Base-by-base conservation (phyloP, 192 early-diverging fungal genomes). In the Coemansia sp. region DNA sequence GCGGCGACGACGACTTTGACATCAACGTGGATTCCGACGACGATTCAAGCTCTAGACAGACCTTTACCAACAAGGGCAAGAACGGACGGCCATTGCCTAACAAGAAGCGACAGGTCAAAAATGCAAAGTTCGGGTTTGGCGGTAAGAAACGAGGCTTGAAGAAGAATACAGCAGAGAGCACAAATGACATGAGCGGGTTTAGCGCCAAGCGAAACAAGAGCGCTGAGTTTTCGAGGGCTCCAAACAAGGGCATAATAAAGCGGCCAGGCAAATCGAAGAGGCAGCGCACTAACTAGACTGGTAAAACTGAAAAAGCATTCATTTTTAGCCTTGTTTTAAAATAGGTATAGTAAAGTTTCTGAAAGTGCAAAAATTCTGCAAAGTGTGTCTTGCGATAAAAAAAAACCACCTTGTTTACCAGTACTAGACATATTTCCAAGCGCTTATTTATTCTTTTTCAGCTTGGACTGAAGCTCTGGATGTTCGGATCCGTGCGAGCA, bases 91-190 rank as follows among this genome's bases (percentile, higher is more conserved):
- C 42, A 11, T 63, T 40, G 50, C 65, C 70, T 13, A 74, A 59
- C 68, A 65, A 67, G 42, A 90, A 88, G 70, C 86, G 91, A 25
- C 76, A 85, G 63, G 14, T 62, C 49, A 93, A 94, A 81, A 90
- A 96, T 72, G 75, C 86, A 40, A 95, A 92, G 83, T 98, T 88
- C 75, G 94, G 94, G 2, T 95, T 92, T 84, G 95, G 95, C 46
- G 95, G 95, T 49, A 89, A 89, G 73, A 92, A 94, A 83, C 82
- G 91, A 33, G 69, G 83, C 54, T 62, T 80, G 41, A 97, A 94
- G 80, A 82, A 76, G 43, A 97, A 97, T 72, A 91, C 91, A 9
- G 80, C 86, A 8, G 91, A 93, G 20, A 88, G 85, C 62, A 81
- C 88, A 14, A 87, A 81, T 32, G 93, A 93, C 73, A 73, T 97